phyloP scores from a whole-genome alignment of 2,329 filamentous ascomycete genomes.

The Botrytis paeoniae region DNA sequence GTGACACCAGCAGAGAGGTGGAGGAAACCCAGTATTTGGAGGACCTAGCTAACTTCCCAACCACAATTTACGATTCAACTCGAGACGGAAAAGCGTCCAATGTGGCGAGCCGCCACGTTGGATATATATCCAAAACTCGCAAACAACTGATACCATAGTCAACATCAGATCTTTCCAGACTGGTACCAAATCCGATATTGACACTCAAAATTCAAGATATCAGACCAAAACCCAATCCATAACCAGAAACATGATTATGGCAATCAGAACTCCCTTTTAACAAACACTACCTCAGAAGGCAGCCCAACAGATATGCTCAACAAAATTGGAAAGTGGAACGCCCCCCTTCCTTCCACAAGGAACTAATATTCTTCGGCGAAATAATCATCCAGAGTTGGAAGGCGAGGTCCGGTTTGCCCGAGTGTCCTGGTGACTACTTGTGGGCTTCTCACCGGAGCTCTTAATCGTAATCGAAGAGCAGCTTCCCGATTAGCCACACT shows the following conservation, averaged over 20 bases:
- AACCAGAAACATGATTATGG: too few species aligned
- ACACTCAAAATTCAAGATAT: neutral
- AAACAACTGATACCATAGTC: neutral
- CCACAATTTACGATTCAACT: neutral
- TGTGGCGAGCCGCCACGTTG: neutral
- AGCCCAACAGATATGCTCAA: neutral
- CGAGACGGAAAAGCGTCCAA: neutral
- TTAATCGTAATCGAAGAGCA: neutral
- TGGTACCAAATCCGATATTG: neutral
- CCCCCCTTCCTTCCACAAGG: neutral
- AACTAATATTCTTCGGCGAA: neutral
- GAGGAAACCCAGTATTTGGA: neutral
- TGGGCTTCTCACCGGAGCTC: neutral
- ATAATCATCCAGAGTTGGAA: slow-evolving; percentile 1
- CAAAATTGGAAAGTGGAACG: neutral
- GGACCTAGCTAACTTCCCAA: neutral
- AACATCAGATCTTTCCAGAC: neutral
- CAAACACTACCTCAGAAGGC: neutral
- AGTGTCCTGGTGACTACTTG: neutral
- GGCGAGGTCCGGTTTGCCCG: neutral
- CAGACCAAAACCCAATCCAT: neutral
- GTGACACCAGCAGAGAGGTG: too few species aligned
- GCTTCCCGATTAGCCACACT: neutral
- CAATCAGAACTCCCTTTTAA: too few species aligned
- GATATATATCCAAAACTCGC: neutral